phyloP scores from a whole-genome alignment of 306 rosid species.

The Prunus mume region DNA sequence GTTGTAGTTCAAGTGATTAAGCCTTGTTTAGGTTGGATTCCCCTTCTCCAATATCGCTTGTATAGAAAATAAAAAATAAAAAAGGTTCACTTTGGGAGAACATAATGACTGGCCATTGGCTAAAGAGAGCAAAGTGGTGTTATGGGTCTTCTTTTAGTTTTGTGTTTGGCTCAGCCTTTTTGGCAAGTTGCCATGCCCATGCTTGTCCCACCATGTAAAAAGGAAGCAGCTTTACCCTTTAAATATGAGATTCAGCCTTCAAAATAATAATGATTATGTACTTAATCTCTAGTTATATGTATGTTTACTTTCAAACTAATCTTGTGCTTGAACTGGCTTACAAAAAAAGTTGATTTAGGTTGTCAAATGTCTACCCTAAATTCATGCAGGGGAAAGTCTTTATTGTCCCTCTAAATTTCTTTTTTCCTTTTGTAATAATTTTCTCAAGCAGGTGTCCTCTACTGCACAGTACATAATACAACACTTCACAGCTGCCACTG shows the following conservation, averaged over 20 bases:
- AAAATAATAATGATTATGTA: not conserved
- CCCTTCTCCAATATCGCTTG: too few species aligned
- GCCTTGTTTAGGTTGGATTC: too few species aligned
- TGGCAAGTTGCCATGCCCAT: conserved; percentile 1
- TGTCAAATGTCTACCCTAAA: not conserved
- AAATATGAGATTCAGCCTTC: not conserved
- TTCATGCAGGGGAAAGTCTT: not conserved
- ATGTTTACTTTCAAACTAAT: too few species aligned
- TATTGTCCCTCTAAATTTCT: not conserved
- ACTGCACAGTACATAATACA: conserved; percentile 83
- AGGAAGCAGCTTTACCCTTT: conserved; percentile 5
- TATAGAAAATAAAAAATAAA: too few species aligned
- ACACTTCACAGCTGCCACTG: conserved; percentile 86
- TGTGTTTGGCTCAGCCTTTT: conserved; percentile 1
- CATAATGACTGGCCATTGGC: not conserved
- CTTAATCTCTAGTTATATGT: not conserved
- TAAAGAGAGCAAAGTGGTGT: not conserved
- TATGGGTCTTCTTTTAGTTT: conserved; percentile 1
- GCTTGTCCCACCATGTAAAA: conserved; percentile 20
- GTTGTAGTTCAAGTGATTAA: too few species aligned
- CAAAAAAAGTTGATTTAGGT: not conserved
- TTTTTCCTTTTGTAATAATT: not conserved
- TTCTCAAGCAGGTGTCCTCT: conserved; percentile 54
- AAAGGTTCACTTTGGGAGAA: not conserved
- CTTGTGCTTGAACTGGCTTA: not conserved